A percentile compares a stretch with the other conserved stretches of the same genome.
Evolutionary conservation across 1,284 basidiomycete species (phyloP).

Genomic region (Lignosus rhinocerotis): DNA sequence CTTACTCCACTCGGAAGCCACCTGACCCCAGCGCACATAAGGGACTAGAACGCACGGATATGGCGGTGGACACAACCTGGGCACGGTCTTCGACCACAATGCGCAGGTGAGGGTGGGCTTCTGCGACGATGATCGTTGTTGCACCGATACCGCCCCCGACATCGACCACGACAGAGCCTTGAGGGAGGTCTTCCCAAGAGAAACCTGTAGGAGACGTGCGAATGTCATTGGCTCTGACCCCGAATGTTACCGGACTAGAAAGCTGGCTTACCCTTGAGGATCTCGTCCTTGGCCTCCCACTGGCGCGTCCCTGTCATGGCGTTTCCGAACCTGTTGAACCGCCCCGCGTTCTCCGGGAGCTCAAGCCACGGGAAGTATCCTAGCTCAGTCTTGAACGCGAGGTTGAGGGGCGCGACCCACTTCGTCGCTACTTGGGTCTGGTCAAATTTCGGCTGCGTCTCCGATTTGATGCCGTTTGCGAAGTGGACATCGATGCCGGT

Average conservation of each 20-base stretch:
- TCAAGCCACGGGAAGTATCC: slow-evolving; percentile 30
- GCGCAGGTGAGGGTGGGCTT: slow-evolving; percentile 49
- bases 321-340: slow-evolving; percentile 26
- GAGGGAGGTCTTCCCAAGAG: slow-evolving; percentile 58
- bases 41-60: slow-evolving; percentile 39
- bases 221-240: too few species aligned
- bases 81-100: slow-evolving; percentile 70
- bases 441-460: not conserved
- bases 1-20: too few species aligned
- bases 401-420: slow-evolving; percentile 28
- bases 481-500: slow-evolving; percentile 3
- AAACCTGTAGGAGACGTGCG: slow-evolving; percentile 44
- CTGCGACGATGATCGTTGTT: slow-evolving; percentile 64
- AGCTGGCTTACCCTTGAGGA: slow-evolving; percentile 20
- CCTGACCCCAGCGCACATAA: too few species aligned
- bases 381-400: slow-evolving; percentile 27
- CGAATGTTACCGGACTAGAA: not conserved
- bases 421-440: slow-evolving; percentile 31
- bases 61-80: slow-evolving; percentile 61
- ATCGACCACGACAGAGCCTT: slow-evolving; percentile 56
- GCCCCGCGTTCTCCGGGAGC: slow-evolving; percentile 24
- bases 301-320: slow-evolving; percentile 29
- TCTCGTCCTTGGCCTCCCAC: slow-evolving; percentile 25
- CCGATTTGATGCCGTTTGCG: not conserved
- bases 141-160: slow-evolving; percentile 77